A percentile compares a stretch with the other conserved stretches of the same genome.
These are phyloP conservation scores for Fusarium nygamai DNA, from an alignment of 2,329 filamentous ascomycete species.

Conservation along the genomic window DNA sequence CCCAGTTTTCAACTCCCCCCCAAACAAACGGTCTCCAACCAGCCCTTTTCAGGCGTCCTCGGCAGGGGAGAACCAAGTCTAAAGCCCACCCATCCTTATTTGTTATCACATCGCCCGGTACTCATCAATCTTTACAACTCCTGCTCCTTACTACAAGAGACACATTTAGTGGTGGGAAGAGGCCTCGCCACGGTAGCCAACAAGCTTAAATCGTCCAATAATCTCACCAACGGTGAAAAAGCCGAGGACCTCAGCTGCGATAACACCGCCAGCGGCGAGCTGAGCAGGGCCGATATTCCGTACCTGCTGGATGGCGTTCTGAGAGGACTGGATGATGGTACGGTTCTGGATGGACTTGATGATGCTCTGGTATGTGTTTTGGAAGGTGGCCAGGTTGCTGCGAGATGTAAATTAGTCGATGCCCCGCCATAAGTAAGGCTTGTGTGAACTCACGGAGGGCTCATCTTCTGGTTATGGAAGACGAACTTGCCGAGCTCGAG, in stretches of 20 bases:
- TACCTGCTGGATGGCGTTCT: slow-evolving; percentile 64
- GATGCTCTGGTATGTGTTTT: slow-evolving; percentile 83
- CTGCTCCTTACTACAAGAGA: slow-evolving; percentile 18
- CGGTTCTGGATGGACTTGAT: slow-evolving; percentile 76
- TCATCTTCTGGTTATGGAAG: slow-evolving; percentile 89
- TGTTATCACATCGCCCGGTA: slow-evolving; percentile 28
- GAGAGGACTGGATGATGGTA: slow-evolving; percentile 65
- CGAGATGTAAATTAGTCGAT: slow-evolving; percentile 12
- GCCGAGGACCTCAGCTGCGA: slow-evolving; percentile 86
- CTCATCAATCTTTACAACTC: slow-evolving; percentile 20
- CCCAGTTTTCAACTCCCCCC: slow-evolving; percentile 35
- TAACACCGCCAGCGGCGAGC: slow-evolving; percentile 77
- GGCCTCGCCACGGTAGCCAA: slow-evolving; percentile 85
- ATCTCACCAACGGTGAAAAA: slow-evolving; percentile 99
- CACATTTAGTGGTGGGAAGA: slow-evolving; percentile 67
- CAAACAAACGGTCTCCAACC: slow-evolving; percentile 38
- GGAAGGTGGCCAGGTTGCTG: slow-evolving; percentile 83
- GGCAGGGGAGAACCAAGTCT: slow-evolving; percentile 35
- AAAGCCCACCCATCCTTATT: slow-evolving; percentile 36
- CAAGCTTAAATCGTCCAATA: slow-evolving; percentile 91
- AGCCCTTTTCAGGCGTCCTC: slow-evolving; percentile 33
- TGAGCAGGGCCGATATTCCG: slow-evolving; percentile 78
- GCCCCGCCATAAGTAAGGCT: slow-evolving; percentile 21
- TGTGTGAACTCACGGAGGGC: slow-evolving; percentile 80
- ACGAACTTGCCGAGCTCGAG: slow-evolving; percentile 90